Evolutionary conservation across 2,329 filamentous ascomycete species (phyloP).

Genomic region (Phialocephala subalpina): DNA sequence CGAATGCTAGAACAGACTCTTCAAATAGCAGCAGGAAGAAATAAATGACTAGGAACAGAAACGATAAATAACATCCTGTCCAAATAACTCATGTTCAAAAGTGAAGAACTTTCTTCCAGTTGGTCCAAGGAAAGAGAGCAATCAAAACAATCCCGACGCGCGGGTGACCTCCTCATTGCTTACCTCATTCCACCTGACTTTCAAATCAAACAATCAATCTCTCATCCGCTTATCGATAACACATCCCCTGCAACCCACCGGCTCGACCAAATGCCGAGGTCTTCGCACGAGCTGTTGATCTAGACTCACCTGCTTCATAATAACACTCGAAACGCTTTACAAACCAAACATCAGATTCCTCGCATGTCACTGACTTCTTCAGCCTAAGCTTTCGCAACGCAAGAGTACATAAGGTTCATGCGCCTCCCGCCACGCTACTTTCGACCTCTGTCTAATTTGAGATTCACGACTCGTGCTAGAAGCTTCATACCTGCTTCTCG

Average conservation of each 20-base stretch:
- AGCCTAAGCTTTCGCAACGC: conserved; percentile 2
- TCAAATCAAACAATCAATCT: background rate
- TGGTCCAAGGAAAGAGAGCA: too few relatives aligned
- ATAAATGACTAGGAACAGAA: too few relatives aligned
- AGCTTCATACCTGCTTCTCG: background rate
- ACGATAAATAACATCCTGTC: too few relatives aligned
- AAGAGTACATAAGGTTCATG: conserved; percentile 14
- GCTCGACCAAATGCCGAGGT: conserved; percentile 17
- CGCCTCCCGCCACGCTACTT: background rate
- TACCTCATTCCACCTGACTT: too few relatives aligned
- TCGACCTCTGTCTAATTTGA: background rate
- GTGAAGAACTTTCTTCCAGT: too few relatives aligned
- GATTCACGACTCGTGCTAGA: conserved; percentile 7
- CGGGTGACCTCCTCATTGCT: too few relatives aligned
- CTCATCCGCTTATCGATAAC: background rate
- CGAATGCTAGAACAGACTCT: too few relatives aligned
- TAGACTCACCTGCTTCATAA: conserved; percentile 26
- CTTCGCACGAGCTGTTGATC: background rate
- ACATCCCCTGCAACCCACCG: background rate
- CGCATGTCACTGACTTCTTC: background rate
- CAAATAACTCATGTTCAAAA: too few relatives aligned
- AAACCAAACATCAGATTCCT: conserved; percentile 13
- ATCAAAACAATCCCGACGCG: too few relatives aligned
- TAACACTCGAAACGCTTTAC: conserved; percentile 30
- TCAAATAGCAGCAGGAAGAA: too few relatives aligned